Conservation (phyloP, 2,329 filamentous ascomycete genomes). For the Arthrobotrys sinensis region DNA sequence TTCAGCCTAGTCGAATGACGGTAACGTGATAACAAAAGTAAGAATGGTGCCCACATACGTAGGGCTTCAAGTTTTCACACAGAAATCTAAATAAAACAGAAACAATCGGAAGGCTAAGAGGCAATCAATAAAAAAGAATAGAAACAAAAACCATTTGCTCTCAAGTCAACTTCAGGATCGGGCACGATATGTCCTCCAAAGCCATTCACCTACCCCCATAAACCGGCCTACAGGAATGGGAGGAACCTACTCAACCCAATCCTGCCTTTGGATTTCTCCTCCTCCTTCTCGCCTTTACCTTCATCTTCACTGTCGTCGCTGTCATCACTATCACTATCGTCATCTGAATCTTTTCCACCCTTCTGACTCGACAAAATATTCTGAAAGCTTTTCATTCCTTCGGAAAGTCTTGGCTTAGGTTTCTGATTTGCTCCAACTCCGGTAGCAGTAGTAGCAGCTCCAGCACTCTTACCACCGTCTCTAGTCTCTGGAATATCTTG, state of each 20-base stretch:
- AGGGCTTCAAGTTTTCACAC: too few relatives aligned
- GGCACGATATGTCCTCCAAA: background rate
- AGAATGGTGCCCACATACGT: background rate
- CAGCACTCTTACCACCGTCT: slow-evolving; percentile 29
- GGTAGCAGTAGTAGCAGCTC: slow-evolving; percentile 1
- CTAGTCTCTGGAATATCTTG: slow-evolving; percentile 54
- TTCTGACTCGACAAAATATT: slow-evolving; percentile 47
- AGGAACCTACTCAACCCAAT: slow-evolving; percentile 39
- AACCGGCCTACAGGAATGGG: slow-evolving; percentile 34
- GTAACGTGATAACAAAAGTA: background rate
- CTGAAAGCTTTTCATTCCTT: slow-evolving; percentile 41
- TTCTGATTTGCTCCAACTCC: slow-evolving; percentile 16
- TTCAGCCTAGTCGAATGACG: background rate
- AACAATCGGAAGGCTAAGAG: slow-evolving; percentile 1
- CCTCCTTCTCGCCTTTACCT: slow-evolving; percentile 33
- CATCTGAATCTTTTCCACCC: slow-evolving; percentile 45
- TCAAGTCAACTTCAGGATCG: background rate
- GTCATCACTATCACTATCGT: slow-evolving; percentile 38
- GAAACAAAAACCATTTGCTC: background rate
- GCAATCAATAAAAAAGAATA: background rate
- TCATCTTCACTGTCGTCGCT: slow-evolving; percentile 41
- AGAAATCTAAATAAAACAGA: background rate
- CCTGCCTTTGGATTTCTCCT: slow-evolving; percentile 26
- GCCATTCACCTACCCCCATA: slow-evolving; percentile 10
- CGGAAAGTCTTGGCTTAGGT: slow-evolving; percentile 35